These are phyloP conservation scores for Phyllosticta capitalensis DNA, from an alignment of 2,329 filamentous ascomycete genomes.

Conservation along the genomic window DNA sequence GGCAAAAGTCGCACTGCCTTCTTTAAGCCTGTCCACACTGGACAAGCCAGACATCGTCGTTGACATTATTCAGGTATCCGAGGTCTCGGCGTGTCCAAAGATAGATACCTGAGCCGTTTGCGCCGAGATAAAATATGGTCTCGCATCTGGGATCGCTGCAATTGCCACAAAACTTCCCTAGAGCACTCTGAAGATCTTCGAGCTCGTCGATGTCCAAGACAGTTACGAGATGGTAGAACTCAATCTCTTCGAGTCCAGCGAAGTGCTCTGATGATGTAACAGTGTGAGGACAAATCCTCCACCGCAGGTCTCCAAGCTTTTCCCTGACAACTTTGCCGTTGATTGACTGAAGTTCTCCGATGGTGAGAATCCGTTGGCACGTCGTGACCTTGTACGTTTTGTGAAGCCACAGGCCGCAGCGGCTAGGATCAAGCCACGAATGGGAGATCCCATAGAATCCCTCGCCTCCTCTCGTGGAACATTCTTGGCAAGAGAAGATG, in stretches of 20 bases:
- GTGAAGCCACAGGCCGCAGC: background rate
- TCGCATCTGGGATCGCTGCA: too few relatives aligned
- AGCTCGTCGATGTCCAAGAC: too few relatives aligned
- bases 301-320: background rate
- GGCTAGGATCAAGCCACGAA: background rate
- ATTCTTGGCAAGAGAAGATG: background rate
- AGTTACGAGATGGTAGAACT: too few relatives aligned
- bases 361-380: background rate
- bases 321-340: background rate
- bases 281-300: background rate
- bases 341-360: background rate
- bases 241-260: background rate
- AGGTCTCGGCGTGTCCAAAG: too few relatives aligned
- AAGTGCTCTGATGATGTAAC: background rate
- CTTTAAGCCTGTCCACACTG: too few relatives aligned
- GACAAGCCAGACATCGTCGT: too few relatives aligned
- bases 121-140: too few relatives aligned
- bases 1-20: too few relatives aligned
- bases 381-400: background rate
- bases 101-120: too few relatives aligned
- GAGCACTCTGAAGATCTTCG: too few relatives aligned
- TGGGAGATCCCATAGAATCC: background rate
- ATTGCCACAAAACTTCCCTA: too few relatives aligned
- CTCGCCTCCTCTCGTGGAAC: background rate
- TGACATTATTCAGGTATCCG: too few relatives aligned